Conservation (phyloP, 805 yeast genomes). For the Crinitomyces ghanaensis region DNA sequence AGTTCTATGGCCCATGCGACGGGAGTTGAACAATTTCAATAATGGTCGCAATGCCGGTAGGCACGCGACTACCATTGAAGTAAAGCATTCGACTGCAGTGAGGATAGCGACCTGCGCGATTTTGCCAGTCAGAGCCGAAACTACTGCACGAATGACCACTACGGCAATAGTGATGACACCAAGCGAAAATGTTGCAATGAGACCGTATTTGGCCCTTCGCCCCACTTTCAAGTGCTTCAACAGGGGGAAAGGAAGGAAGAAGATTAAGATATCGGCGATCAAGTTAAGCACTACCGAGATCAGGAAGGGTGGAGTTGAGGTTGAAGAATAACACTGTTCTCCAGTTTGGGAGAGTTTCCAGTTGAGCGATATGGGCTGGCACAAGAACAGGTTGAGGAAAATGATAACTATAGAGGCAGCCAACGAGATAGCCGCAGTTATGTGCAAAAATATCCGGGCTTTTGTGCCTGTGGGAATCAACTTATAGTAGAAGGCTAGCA, state of each 20-base stretch:
- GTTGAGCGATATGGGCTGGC: conserved; percentile 18
- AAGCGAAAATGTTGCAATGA: conserved; percentile 18
- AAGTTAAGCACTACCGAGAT: conserved; percentile 17
- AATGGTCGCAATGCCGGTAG: conserved; percentile 17
- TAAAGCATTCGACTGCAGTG: conserved; percentile 19
- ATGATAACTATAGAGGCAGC: conserved; percentile 11
- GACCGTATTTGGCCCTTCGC: conserved; percentile 14
- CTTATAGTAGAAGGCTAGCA: conserved; percentile 19
- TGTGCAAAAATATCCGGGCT: conserved; percentile 13
- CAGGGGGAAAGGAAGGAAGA: conserved; percentile 19
- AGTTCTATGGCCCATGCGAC: too few species aligned
- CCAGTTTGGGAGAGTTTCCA: conserved; percentile 14
- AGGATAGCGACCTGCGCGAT: conserved; percentile 16
- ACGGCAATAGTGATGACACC: conserved; percentile 18
- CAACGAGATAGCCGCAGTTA: conserved; percentile 11
- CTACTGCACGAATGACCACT: conserved; percentile 15
- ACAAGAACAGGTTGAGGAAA: conserved; percentile 15
- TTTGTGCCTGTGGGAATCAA: conserved; percentile 16
- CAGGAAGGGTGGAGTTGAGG: conserved; percentile 17
- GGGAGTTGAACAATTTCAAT: too few species aligned
- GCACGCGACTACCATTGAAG: conserved; percentile 18
- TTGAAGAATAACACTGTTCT: conserved; percentile 17
- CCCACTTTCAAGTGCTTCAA: conserved; percentile 13
- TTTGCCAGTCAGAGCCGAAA: conserved; percentile 14
- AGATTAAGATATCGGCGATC: conserved; percentile 16